These are phyloP conservation scores for Penicillium coffeae DNA, from an alignment of 495 filamentous ascomycete genomes.

Conservation along the genomic window DNA sequence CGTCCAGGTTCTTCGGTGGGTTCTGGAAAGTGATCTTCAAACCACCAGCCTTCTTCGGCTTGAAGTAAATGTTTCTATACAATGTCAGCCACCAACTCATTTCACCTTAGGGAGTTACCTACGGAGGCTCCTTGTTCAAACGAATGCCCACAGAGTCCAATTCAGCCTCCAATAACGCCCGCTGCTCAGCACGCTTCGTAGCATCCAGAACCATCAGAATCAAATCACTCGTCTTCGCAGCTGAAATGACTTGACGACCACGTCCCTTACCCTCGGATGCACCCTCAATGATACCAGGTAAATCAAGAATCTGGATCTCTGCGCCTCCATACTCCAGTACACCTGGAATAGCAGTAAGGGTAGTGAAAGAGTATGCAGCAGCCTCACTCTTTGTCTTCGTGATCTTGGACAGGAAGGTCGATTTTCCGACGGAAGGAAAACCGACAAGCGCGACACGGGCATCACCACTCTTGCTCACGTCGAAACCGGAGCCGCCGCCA, in stretches of 20 bases:
- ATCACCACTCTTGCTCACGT: slow-evolving; percentile 96
- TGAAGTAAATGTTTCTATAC: slow-evolving; percentile 93
- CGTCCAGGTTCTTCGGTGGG: slow-evolving; percentile 85
- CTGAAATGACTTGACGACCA: slow-evolving; percentile 95
- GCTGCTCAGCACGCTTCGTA: slow-evolving; percentile 93
- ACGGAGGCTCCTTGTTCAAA: slow-evolving; percentile 90
- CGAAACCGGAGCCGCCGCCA: slow-evolving; percentile 79
- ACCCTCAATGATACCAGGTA: slow-evolving; percentile 98
- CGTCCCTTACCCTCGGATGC: slow-evolving; percentile 94
- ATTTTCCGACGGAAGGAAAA: slow-evolving; percentile 98
- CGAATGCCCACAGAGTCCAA: slow-evolving; percentile 95
- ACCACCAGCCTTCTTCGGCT: slow-evolving; percentile 91
- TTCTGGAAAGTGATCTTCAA: slow-evolving; percentile 97
- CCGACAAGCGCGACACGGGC: slow-evolving; percentile 96
- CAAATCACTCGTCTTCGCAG: slow-evolving; percentile 97
- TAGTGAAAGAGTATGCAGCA: slow-evolving; percentile 96
- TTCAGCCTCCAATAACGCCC: slow-evolving; percentile 84
- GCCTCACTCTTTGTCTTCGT: slow-evolving; percentile 98
- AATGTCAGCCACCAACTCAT: slow-evolving; percentile 12
- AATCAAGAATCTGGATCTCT: slow-evolving; percentile 96
- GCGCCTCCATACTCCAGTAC: slow-evolving; percentile 98
- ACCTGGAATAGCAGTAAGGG: slow-evolving; percentile 94
- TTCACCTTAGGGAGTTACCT: slow-evolving; percentile 22
- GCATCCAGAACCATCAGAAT: slow-evolving; percentile 97
- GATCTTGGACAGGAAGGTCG: slow-evolving; percentile 97